Base-by-base conservation (phyloP, 2,329 filamentous ascomycete genomes). In the Diaporthe ilicicola region DNA sequence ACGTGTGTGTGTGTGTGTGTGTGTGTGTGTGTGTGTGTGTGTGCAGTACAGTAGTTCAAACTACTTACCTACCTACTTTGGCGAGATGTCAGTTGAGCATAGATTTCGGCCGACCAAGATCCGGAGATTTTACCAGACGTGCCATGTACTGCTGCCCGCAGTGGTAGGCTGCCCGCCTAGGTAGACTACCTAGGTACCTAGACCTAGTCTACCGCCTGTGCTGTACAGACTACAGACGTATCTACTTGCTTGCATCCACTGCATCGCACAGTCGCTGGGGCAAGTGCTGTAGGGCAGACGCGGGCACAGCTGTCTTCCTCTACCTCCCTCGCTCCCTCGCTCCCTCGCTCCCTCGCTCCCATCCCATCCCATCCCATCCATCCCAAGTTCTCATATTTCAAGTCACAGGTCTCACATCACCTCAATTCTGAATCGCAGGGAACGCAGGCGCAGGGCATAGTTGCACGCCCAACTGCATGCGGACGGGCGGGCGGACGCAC, bases 331-430 rank as follows among this genome's bases (percentile, higher is more conserved):
- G 9, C 29, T 48, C 44, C 24, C 19, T 34, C 8, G 29, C 24
- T 61, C 37, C 22, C 27, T n/a, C n/a, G n/a, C n/a, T n/a, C n/a
- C n/a, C 39, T 48, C 59, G 29, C 27, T 62, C 42, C 42, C 27
- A 29, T 12, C 34, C 34, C 59, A 50, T 50, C 29, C 59, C 42
- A 24, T 32, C 42, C 34, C 51, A 29, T 29, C 34, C 29, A 19
- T 32, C n/a, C 51, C 32, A 34, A 34, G 32, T 34, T 32, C 27
- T 53, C 42, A n/a, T n/a, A n/a, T 22, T 27, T 62, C 59, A 62
- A 32, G 59, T 68, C 66, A 59, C 42, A 68, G 50, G 66, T 68
- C 66, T 68, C 66, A 68, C 66, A 68, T 68, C 53, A 68, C 53
- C 27, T 34, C 37, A 22, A 24, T 34, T 37, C 48, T 50, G 59